These are phyloP conservation scores for Rossbeevera mucosa DNA, from an alignment of 768 basidiomycete genomes.

Conservation along the genomic window DNA sequence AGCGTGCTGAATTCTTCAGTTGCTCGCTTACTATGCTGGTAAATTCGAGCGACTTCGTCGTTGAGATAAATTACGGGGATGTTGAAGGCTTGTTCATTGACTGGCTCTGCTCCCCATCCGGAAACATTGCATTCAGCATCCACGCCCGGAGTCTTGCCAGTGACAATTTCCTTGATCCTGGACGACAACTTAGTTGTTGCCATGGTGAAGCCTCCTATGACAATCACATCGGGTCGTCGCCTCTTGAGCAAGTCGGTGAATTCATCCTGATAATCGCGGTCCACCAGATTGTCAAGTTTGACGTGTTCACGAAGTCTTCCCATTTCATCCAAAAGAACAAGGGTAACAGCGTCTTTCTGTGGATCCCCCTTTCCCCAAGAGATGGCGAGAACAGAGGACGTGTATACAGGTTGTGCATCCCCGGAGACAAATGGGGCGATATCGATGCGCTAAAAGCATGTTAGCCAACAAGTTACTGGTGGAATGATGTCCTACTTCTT, in stretches of 20 bases:
- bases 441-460: conserved; percentile 62
- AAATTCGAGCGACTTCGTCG: conserved; percentile 92
- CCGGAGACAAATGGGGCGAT: conserved; percentile 66
- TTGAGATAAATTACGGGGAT: conserved; percentile 78
- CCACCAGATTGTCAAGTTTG: conserved; percentile 82
- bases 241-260: conserved; percentile 80
- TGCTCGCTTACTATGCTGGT: conserved; percentile 86
- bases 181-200: conserved; percentile 68
- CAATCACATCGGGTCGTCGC: conserved; percentile 83
- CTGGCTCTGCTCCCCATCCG: conserved; percentile 28
- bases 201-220: conserved; percentile 83
- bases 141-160: conserved; percentile 23
- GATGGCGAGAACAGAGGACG: conserved; percentile 77
- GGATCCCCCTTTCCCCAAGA: conserved; percentile 97
- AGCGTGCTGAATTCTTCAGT: conserved; percentile 77
- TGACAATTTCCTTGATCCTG: conserved; percentile 56
- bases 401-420: conserved; percentile 64
- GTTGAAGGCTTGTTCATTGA: conserved; percentile 44
- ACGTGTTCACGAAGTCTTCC: conserved; percentile 89
- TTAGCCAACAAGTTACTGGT: conserved; percentile 11
- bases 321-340: conserved; percentile 82
- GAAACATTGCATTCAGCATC: conserved; percentile 18
- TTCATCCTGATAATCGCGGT: conserved; percentile 61
- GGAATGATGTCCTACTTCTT: conserved; percentile 49
- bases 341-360: conserved; percentile 79